phyloP scores from a whole-genome alignment of 768 basidiomycete species.

The Kondoa malvinella region DNA sequence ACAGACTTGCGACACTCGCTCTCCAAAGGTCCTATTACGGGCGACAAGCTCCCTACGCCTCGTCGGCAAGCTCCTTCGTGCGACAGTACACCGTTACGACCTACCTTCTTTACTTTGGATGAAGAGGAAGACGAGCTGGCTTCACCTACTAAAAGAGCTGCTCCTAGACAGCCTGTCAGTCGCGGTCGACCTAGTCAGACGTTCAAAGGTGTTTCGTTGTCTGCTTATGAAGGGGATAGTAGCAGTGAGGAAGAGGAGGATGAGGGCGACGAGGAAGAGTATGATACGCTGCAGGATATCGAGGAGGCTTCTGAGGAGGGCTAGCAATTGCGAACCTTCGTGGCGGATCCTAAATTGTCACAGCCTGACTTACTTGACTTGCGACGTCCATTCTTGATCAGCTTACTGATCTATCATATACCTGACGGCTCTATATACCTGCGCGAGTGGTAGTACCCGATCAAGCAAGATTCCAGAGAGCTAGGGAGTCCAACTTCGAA shows the following conservation, averaged over 20 bases:
- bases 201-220: neutral
- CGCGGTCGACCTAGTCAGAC: neutral
- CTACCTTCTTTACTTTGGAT: neutral
- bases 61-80: conserved; percentile 10
- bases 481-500: no score
- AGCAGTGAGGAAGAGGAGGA: conserved; percentile 30
- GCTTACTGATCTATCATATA: no score
- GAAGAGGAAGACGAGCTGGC: neutral
- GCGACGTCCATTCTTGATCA: no score
- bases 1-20: conserved; percentile 15
- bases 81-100: neutral
- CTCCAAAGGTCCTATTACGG: conserved; percentile 12
- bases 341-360: no score
- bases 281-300: conserved; percentile 31
- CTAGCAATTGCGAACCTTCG: no score
- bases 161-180: neutral
- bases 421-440: no score
- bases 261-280: conserved; percentile 30
- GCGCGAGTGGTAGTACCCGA: no score
- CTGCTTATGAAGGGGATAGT: neutral
- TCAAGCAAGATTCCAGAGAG: no score
- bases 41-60: conserved; percentile 17
- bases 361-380: no score
- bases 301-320: conserved; percentile 27
- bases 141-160: neutral